These are phyloP conservation scores for Gnaphalium uliginosum DNA, from an alignment of 129 eudicot genomes.

Conservation along the genomic window DNA sequence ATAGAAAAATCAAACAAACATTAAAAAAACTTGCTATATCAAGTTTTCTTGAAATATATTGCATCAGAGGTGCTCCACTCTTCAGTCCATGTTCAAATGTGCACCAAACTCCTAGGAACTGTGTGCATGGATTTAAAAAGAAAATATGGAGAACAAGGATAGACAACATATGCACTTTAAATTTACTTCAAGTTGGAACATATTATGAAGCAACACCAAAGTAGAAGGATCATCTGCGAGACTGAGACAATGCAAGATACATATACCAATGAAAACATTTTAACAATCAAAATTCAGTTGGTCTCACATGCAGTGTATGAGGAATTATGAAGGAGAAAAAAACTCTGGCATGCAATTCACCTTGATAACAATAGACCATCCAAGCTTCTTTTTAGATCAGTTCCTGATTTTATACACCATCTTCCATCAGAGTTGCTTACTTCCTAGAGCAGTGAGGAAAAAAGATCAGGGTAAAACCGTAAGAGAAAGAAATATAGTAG, in stretches of 20 bases:
- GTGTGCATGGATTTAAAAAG: too few relatives aligned
- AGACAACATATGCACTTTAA: too few relatives aligned
- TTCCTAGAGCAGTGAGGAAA: slow-evolving; percentile 54
- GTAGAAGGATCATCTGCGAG: not conserved
- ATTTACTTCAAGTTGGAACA: too few relatives aligned
- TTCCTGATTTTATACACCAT: slow-evolving; percentile 83
- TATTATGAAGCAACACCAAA: not conserved
- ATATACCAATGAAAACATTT: slow-evolving; percentile 1
- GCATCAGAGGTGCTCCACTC: slow-evolving; percentile 6
- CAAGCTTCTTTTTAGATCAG: slow-evolving; percentile 48
- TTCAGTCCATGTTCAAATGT: slow-evolving; percentile 1
- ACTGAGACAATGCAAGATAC: slow-evolving; percentile 1
- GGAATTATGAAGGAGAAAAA: slow-evolving; percentile 6
- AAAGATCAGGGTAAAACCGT: slow-evolving; percentile 27
- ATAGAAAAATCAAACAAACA: slow-evolving; percentile 19
- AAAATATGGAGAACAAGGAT: too few relatives aligned
- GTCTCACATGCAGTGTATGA: not conserved
- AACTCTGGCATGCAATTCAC: slow-evolving; percentile 40
- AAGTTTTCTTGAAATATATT: not conserved
- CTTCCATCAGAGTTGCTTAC: slow-evolving; percentile 78
- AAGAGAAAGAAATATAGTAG: slow-evolving; percentile 15
- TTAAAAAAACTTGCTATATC: not conserved
- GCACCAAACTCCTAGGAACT: too few relatives aligned
- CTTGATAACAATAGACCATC: slow-evolving; percentile 89
- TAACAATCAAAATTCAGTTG: slow-evolving; percentile 8